Conservation (phyloP, 495 filamentous ascomycete genomes). For the Niebla homalea region DNA sequence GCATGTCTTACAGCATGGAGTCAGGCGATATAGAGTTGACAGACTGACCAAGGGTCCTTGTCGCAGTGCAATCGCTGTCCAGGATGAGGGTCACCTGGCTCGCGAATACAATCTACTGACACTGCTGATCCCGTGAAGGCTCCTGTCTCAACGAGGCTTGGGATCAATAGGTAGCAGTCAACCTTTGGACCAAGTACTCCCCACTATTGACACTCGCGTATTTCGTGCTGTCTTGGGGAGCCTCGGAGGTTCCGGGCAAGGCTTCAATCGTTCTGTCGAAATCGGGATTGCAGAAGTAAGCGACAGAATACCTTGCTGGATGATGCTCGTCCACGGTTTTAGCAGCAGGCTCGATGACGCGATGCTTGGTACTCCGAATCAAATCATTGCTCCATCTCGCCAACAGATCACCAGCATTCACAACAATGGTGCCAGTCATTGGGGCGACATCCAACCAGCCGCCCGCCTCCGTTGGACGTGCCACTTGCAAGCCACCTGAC, state of each 20-base stretch:
- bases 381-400: constrained; percentile 83
- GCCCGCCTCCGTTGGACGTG: constrained; percentile 46
- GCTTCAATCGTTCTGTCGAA: constrained; percentile 66
- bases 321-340: constrained; percentile 21
- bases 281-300: constrained; percentile 90
- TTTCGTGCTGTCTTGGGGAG: constrained; percentile 54
- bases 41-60: neutral
- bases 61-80: too few species aligned
- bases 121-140: neutral
- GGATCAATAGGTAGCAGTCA: constrained; percentile 54
- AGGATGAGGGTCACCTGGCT: too few species aligned
- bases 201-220: constrained; percentile 67
- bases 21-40: neutral
- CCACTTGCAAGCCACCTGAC: constrained; percentile 73
- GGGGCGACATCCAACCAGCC: constrained; percentile 75
- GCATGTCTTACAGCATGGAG: neutral
- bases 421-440: constrained; percentile 68
- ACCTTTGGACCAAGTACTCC: constrained; percentile 68
- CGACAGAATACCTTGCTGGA: constrained; percentile 38
- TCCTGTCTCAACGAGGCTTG: neutral
- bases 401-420: constrained; percentile 85
- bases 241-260: constrained; percentile 70
- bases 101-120: neutral
- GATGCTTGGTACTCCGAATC: constrained; percentile 78
- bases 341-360: constrained; percentile 70